phyloP scores from a whole-genome alignment of 305 asterid genomes.

The Fraxinus albicans region DNA sequence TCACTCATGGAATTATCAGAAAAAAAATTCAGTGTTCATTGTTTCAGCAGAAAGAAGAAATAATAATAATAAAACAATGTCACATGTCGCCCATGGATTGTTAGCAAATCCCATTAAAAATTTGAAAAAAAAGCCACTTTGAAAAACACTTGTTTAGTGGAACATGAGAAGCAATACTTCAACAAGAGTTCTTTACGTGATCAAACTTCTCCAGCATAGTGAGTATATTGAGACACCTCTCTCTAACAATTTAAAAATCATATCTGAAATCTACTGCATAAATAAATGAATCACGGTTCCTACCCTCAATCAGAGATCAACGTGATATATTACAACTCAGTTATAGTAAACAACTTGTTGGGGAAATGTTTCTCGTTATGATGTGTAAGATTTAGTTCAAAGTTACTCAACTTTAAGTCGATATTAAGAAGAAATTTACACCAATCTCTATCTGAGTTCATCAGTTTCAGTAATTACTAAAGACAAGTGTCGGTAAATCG shows the following conservation, averaged over 20 bases:
- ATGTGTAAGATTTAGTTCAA: too few species aligned
- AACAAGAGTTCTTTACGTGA: neutral
- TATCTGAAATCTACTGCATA: neutral
- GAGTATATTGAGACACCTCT: neutral
- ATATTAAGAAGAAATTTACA: neutral
- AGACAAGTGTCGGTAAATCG: neutral
- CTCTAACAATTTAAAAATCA: neutral
- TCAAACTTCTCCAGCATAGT: neutral
- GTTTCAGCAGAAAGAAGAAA: neutral
- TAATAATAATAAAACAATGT: neutral
- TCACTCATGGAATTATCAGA: neutral
- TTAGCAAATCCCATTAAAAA: too few species aligned
- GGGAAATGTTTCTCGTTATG: too few species aligned
- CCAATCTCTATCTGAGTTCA: neutral
- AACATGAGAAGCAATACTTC: neutral
- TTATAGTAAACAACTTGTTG: neutral
- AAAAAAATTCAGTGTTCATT: neutral
- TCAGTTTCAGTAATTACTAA: neutral
- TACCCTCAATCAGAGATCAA: neutral
- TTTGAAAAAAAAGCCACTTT: too few species aligned
- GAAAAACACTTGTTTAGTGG: neutral
- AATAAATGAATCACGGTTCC: neutral
- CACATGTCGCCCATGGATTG: neutral
- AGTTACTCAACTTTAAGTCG: neutral
- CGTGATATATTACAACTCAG: neutral